These are phyloP conservation scores for Azolla pinnata DNA, from an alignment of 75 land plant species.

Conservation along the genomic window DNA sequence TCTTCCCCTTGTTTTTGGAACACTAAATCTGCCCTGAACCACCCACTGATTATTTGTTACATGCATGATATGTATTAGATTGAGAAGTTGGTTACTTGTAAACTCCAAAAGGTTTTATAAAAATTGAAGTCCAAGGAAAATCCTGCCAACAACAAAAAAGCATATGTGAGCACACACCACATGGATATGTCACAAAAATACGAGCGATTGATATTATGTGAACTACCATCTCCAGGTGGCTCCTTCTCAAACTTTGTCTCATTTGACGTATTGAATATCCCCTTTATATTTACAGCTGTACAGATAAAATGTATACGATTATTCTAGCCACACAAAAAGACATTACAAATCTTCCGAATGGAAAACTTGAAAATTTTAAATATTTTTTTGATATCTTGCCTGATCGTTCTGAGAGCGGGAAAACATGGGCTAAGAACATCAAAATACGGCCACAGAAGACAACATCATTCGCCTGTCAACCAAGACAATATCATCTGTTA, in stretches of 20 bases:
- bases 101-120: constrained; percentile 97
- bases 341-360: background rate
- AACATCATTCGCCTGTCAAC: constrained; percentile 94
- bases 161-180: background rate
- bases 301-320: background rate
- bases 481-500: constrained; percentile 1
- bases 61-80: background rate
- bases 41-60: background rate
- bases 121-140: constrained; percentile 88
- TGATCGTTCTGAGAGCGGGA: constrained; percentile 94
- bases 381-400: constrained; percentile 22
- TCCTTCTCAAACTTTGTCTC: constrained; percentile 98
- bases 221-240: constrained; percentile 63
- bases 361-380: no score
- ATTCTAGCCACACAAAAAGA: no score
- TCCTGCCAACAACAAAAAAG: constrained; percentile 32
- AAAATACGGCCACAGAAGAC: constrained; percentile 98
- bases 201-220: background rate
- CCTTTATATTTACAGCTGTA: constrained; percentile 96
- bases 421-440: constrained; percentile 97
- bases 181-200: background rate
- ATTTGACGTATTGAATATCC: constrained; percentile 89
- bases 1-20: background rate
- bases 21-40: background rate
- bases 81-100: constrained; percentile 47